Evolutionary conservation across 2,329 filamentous ascomycete genomes (phyloP).

Genomic region (Rhexocercosporidium sp.): DNA sequence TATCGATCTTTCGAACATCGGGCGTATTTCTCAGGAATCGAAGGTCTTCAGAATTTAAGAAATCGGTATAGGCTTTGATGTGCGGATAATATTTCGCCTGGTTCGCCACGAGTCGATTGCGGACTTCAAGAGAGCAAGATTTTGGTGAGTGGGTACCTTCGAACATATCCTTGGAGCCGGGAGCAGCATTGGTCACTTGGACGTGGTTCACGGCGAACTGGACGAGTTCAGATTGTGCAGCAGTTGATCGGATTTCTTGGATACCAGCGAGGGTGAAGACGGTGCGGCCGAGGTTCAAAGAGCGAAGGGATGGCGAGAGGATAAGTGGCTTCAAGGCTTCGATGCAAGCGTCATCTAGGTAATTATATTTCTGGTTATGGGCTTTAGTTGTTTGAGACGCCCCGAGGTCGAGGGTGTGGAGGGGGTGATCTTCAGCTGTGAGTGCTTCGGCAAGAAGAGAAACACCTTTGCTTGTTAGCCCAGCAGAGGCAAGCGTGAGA

Average conservation of each 20-base stretch:
- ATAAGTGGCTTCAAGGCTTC: background rate
- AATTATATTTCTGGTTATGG: background rate
- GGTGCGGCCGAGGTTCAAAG: background rate
- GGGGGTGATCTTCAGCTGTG: background rate
- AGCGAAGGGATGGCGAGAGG: background rate
- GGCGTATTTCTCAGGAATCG: constrained; percentile 2
- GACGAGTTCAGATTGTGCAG: background rate
- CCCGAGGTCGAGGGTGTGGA: background rate
- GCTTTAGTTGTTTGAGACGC: background rate
- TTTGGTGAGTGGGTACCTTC: background rate
- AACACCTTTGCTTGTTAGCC: background rate
- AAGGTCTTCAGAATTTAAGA: background rate
- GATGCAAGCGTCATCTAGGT: background rate
- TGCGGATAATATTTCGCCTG: background rate
- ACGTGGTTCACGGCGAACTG: background rate
- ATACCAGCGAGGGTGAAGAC: background rate
- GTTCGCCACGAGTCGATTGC: background rate
- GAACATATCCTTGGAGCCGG: background rate
- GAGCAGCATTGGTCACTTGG: background rate
- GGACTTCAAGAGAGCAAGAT: background rate
- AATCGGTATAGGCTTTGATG: background rate
- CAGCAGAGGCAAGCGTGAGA: background rate
- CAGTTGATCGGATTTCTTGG: background rate
- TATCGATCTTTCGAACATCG: background rate
- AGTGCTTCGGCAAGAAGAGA: background rate